These are phyloP conservation scores for Calonectria pteridis DNA, from an alignment of 2,329 filamentous ascomycete species.

Conservation along the genomic window DNA sequence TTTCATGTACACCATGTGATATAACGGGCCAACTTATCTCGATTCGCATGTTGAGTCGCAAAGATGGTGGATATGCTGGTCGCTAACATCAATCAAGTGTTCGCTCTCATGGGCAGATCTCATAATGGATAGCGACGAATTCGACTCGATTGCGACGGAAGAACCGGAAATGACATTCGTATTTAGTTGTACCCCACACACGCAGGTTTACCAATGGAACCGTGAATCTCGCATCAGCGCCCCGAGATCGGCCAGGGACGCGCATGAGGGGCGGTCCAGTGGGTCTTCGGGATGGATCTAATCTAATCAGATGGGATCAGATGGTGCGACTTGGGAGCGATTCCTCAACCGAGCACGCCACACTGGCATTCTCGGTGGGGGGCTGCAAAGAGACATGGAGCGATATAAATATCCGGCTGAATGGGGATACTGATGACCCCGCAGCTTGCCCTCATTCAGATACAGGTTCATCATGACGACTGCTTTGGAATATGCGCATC, in stretches of 20 bases:
- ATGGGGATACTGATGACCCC: neutral
- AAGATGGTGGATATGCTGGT: too few relatives aligned
- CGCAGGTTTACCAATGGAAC: neutral
- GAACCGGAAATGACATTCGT: too few relatives aligned
- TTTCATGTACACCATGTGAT: too few relatives aligned
- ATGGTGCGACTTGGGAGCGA: neutral
- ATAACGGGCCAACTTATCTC: too few relatives aligned
- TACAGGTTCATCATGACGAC: neutral
- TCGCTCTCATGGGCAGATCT: too few relatives aligned
- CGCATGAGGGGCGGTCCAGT: neutral
- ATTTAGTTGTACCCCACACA: neutral
- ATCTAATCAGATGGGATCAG: constrained; percentile 5
- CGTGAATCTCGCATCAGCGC: neutral
- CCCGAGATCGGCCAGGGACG: neutral
- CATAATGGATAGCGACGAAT: too few relatives aligned
- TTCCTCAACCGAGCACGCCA: neutral
- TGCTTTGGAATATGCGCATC: neutral
- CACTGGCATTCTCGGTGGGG: neutral
- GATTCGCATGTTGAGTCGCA: too few relatives aligned
- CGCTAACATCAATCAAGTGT: too few relatives aligned
- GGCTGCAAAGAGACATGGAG: neutral
- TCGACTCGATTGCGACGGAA: too few relatives aligned
- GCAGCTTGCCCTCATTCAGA: neutral
- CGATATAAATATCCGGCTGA: neutral
- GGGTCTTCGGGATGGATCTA: neutral